These are phyloP conservation scores for Cryptococcus sp. DNA, from an alignment of 1,284 basidiomycete species.

Conservation along the genomic window DNA sequence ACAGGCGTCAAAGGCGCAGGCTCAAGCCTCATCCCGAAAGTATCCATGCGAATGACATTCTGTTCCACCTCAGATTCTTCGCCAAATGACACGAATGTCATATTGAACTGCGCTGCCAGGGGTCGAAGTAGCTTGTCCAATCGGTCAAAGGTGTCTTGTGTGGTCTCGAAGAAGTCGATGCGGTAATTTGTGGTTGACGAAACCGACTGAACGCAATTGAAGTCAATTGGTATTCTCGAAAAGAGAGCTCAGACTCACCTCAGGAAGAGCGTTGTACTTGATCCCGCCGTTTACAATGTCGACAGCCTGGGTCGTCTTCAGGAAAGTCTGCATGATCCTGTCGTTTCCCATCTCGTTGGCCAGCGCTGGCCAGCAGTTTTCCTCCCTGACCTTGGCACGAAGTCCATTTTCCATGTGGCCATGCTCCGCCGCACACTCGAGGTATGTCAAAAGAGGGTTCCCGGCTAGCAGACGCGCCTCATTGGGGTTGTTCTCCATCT, in stretches of 20 bases:
- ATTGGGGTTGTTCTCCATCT: slow-evolving; percentile 19
- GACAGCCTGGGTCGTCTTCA: slow-evolving; percentile 23
- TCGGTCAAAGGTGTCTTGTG: slow-evolving; percentile 8
- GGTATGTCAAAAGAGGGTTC: slow-evolving; percentile 22
- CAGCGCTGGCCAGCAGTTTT: not conserved
- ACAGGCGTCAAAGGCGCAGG: slow-evolving; percentile 23
- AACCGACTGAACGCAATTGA: slow-evolving; percentile 8
- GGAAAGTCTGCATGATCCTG: slow-evolving; percentile 13
- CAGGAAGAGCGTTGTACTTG: slow-evolving; percentile 30
- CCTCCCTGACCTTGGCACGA: slow-evolving; percentile 9
- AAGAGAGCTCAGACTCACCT: slow-evolving; percentile 6
- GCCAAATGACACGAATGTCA: slow-evolving; percentile 19
- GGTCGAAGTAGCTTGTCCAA: slow-evolving; percentile 7
- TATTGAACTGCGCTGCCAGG: slow-evolving; percentile 12
- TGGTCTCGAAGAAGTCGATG: slow-evolving; percentile 22
- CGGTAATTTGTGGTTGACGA: slow-evolving; percentile 22
- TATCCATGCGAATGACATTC: slow-evolving; percentile 19
- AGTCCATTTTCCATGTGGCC: slow-evolving; percentile 8
- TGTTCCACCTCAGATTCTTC: slow-evolving; percentile 14
- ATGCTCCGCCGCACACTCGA: slow-evolving; percentile 19
- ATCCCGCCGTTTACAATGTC: slow-evolving; percentile 24
- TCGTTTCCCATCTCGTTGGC: not conserved
- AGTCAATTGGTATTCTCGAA: too few species aligned
- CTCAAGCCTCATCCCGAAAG: slow-evolving; percentile 12
- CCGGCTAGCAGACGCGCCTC: slow-evolving; percentile 7